phyloP scores from a whole-genome alignment of 176 grass and related monocot genomes.

The Eremochloa ophiuroides region DNA sequence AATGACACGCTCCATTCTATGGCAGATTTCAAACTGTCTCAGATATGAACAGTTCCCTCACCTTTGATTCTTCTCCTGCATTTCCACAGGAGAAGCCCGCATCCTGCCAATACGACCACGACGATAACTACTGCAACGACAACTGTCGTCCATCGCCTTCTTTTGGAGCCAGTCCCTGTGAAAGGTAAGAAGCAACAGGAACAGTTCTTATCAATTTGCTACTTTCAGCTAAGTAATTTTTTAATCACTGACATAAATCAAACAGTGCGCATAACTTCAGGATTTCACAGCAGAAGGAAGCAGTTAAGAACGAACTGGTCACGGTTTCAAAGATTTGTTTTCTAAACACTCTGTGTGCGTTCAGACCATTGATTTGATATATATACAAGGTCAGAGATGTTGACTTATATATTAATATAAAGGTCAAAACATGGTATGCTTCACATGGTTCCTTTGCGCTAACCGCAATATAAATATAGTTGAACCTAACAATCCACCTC shows the following conservation, averaged over 20 bases:
- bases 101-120: constrained; percentile 15
- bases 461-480: not conserved
- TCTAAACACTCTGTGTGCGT: not conserved
- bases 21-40: not conserved
- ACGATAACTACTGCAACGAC: constrained; percentile 7
- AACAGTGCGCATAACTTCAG: not conserved
- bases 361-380: constrained; percentile 8
- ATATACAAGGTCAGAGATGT: constrained; percentile 3
- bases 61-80: constrained; percentile 51
- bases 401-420: not conserved
- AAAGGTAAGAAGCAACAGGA: not conserved
- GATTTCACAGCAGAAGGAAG: not conserved
- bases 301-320: not conserved
- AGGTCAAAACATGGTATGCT: not conserved
- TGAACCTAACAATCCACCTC: constrained; percentile 14
- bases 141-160: not conserved
- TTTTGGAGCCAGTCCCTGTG: constrained; percentile 12
- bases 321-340: not conserved
- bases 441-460: constrained; percentile 10
- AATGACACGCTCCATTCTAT: not conserved
- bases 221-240: not conserved
- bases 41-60: not conserved
- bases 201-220: not conserved
- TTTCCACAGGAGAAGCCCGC: constrained; percentile 34
- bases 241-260: not conserved